Evolutionary conservation across 108 stramenopile species (phyloP).

Genomic region (Mediolabrus comicus): DNA sequence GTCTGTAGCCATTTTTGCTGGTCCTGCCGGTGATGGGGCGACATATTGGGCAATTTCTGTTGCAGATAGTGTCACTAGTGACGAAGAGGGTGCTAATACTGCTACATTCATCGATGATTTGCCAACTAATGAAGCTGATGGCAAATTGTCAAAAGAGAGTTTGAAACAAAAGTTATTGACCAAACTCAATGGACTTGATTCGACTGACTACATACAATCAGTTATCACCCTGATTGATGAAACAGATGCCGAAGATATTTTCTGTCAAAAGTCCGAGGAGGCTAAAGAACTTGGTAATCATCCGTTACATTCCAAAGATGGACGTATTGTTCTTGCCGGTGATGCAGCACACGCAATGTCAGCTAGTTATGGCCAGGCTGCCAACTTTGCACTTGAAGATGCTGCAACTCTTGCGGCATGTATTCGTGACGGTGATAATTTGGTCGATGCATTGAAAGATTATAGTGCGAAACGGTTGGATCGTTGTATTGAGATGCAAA

Average conservation of each 20-base stretch:
- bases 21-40: slow-evolving; percentile 3
- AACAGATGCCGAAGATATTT: background rate
- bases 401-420: slow-evolving; percentile 10
- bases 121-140: background rate
- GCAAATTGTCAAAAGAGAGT: background rate
- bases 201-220: background rate
- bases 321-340: slow-evolving; percentile 9
- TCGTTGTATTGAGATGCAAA: slow-evolving; percentile 10
- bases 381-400: slow-evolving; percentile 13
- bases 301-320: slow-evolving; percentile 3
- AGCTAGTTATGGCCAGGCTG: slow-evolving; percentile 6
- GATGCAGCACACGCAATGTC: slow-evolving; percentile 10
- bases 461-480: slow-evolving; percentile 6
- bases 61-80: background rate
- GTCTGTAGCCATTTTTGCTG: slow-evolving; percentile 10
- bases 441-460: background rate
- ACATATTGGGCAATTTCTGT: slow-evolving; percentile 13
- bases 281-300: background rate
- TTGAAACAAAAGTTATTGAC: slow-evolving; percentile 1
- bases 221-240: slow-evolving; percentile 1
- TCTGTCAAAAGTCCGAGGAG: slow-evolving; percentile 9
- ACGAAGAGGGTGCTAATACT: background rate
- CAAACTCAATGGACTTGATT: slow-evolving; percentile 1
- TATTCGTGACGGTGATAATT: slow-evolving; percentile 4
- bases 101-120: background rate